Percentiles rank a stretch among this genome's conserved stretches.
Evolutionary conservation across 495 filamentous ascomycete genomes (phyloP).

Genomic region (Podospora anserina): DNA sequence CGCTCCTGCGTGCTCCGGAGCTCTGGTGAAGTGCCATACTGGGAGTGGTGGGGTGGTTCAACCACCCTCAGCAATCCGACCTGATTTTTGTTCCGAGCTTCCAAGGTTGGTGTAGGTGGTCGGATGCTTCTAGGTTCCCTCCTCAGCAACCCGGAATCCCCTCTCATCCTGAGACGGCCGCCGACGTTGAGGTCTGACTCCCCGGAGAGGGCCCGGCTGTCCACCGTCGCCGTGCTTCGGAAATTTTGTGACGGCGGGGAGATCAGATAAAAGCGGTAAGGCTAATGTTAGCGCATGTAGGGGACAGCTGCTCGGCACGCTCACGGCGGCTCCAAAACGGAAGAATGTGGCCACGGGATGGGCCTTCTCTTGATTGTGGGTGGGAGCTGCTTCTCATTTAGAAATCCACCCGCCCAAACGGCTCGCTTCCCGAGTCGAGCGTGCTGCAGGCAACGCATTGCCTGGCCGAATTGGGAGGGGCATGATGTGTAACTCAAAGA

Average conservation of each 20-base stretch:
- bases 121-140: neutral
- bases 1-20: slow-evolving; percentile 3
- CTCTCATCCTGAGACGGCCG: neutral
- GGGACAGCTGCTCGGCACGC: slow-evolving; percentile 7
- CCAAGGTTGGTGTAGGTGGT: neutral
- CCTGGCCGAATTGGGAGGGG: slow-evolving; percentile 6
- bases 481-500: slow-evolving; percentile 21
- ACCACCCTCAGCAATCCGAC: neutral
- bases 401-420: slow-evolving; percentile 8
- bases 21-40: neutral
- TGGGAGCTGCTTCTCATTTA: neutral
- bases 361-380: slow-evolving; percentile 1
- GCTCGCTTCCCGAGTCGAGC: slow-evolving; percentile 8
- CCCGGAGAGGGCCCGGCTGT: slow-evolving; percentile 1
- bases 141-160: neutral
- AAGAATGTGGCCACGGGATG: slow-evolving; percentile 9
- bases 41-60: neutral
- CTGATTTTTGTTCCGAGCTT: neutral
- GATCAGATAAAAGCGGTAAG: slow-evolving; percentile 24
- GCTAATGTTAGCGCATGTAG: slow-evolving; percentile 13
- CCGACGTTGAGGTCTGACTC: neutral
- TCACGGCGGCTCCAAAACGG: slow-evolving; percentile 18
- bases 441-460: neutral
- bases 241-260: slow-evolving; percentile 21
- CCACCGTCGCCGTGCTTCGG: slow-evolving; percentile 18